These are phyloP conservation scores for Penicillium soppii DNA, from an alignment of 495 filamentous ascomycete genomes.

Conservation along the genomic window DNA sequence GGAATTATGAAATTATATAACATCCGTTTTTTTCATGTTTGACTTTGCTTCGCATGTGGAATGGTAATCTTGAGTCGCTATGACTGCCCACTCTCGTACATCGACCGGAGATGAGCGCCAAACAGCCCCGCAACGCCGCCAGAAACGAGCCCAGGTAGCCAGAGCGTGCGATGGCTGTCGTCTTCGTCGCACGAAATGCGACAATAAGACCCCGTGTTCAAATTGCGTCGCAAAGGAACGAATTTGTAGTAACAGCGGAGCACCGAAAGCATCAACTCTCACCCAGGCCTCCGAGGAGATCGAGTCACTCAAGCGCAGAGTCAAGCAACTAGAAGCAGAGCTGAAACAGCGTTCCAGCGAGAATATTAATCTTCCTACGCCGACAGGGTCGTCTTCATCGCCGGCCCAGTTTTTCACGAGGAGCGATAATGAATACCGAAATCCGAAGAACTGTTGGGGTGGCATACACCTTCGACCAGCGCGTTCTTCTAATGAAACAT, in stretches of 20 bases:
- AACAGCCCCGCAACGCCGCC: conserved; percentile 9
- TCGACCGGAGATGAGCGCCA: not conserved
- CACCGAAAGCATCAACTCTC: conserved; percentile 9
- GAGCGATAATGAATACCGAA: not conserved
- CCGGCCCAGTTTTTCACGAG: not conserved
- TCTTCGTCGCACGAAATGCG: conserved; percentile 45
- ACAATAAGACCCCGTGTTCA: conserved; percentile 40
- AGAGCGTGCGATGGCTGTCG: conserved; percentile 50
- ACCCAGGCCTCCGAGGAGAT: conserved; percentile 5
- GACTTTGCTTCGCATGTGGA: no score
- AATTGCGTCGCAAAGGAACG: conserved; percentile 40
- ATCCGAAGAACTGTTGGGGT: conserved; percentile 17
- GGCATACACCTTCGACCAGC: conserved; percentile 29
- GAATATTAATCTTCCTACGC: not conserved
- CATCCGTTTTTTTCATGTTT: no score
- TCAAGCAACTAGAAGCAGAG: conserved; percentile 39
- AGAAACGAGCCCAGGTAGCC: conserved; percentile 37
- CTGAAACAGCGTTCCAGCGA: conserved; percentile 14
- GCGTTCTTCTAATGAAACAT: conserved; percentile 25
- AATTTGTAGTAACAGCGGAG: conserved; percentile 36
- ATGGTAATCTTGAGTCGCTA: not conserved
- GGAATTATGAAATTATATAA: no score
- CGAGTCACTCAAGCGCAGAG: conserved; percentile 23
- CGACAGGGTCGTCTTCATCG: conserved; percentile 5
- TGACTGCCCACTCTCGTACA: not conserved